Conservation (phyloP, 2,329 filamentous ascomycete species). For the Paraconiothyrium sp. region DNA sequence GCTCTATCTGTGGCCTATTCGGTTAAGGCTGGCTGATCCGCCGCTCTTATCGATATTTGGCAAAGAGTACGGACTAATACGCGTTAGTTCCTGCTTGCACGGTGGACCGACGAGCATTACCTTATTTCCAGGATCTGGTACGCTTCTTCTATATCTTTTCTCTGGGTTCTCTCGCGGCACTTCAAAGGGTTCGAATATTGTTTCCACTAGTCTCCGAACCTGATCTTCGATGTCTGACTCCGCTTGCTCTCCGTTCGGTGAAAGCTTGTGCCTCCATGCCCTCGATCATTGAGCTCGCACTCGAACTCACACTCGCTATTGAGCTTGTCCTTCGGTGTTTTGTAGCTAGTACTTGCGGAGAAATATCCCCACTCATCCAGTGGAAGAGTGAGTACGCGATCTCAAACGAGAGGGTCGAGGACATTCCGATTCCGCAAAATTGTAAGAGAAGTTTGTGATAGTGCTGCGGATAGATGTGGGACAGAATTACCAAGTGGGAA, state of each 20-base stretch:
- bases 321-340: constrained; percentile 5
- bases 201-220: constrained; percentile 1
- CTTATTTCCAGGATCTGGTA: background rate
- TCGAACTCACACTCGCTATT: constrained; percentile 5
- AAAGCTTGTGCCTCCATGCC: background rate
- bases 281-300: background rate
- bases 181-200: constrained; percentile 14
- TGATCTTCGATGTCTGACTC: constrained; percentile 1
- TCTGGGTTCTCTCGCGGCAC: constrained; percentile 8
- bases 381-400: constrained; percentile 12
- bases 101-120: background rate
- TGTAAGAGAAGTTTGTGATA: background rate
- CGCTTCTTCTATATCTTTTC: background rate
- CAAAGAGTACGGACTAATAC: background rate
- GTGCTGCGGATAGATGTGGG: too few species aligned
- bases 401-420: constrained; percentile 12
- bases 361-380: constrained; percentile 13
- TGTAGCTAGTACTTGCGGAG: constrained; percentile 5
- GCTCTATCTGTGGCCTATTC: background rate
- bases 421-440: background rate
- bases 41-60: background rate
- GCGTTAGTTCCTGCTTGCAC: background rate
- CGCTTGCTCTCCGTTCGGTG: background rate
- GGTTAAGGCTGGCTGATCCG: background rate
- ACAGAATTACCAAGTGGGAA: background rate